Percentiles rank a stretch among this genome's conserved stretches.
Conservation (phyloP, 805 yeast species). For the Starmerella powellii region DNA sequence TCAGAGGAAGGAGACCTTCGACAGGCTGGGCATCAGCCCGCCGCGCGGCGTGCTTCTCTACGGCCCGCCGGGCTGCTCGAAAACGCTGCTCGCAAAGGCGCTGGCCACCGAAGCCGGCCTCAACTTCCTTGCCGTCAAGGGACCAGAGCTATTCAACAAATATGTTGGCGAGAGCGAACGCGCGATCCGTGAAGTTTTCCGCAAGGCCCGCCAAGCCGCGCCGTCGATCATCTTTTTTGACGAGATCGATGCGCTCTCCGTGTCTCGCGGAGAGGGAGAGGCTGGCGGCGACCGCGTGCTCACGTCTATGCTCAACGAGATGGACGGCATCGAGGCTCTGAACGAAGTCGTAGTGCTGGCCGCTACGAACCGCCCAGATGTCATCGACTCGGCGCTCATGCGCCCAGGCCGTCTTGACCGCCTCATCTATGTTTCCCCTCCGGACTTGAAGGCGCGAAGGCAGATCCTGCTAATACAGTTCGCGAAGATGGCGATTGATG, state of each 20-base stretch:
- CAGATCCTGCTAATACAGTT: constrained; percentile 68
- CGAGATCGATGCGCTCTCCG: constrained; percentile 88
- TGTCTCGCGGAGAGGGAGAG: constrained; percentile 53
- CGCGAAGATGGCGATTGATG: constrained; percentile 45
- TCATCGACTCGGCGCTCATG: constrained; percentile 80
- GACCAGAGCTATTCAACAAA: constrained; percentile 90
- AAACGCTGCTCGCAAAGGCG: constrained; percentile 89
- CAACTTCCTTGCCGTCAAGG: constrained; percentile 88
- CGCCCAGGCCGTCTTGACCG: constrained; percentile 95
- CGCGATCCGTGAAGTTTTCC: constrained; percentile 83
- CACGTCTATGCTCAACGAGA: constrained; percentile 82
- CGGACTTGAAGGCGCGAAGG: constrained; percentile 66
- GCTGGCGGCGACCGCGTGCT: constrained; percentile 67
- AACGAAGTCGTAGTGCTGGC: constrained; percentile 90
- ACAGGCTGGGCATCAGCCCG: constrained; percentile 65
- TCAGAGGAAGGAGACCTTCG: constrained; percentile 66
- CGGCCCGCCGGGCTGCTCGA: constrained; percentile 98
- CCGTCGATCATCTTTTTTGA: constrained; percentile 93
- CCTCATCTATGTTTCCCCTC: constrained; percentile 86
- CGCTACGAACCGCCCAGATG: constrained; percentile 91
- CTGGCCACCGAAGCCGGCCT: constrained; percentile 91
- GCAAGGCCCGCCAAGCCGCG: constrained; percentile 87
- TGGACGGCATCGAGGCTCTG: constrained; percentile 93
- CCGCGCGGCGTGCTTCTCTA: constrained; percentile 88
- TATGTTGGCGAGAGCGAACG: constrained; percentile 93